Conservation (phyloP, 73 alveolate genomes). For the Stentor coeruleus region DNA sequence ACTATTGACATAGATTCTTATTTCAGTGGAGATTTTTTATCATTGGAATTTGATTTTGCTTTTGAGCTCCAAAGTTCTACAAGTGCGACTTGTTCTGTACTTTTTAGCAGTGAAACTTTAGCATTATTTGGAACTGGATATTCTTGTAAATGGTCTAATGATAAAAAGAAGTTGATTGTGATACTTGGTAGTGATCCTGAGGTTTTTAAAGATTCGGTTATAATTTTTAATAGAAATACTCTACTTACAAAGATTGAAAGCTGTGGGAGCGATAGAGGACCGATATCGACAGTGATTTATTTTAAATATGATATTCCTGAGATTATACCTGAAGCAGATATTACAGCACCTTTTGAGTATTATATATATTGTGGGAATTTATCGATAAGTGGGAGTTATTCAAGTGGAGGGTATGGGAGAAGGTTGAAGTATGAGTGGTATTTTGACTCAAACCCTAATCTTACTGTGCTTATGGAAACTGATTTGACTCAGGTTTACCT, state of each 20-base stretch:
- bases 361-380: background rate
- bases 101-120: background rate
- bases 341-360: background rate
- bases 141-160: background rate
- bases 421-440: background rate
- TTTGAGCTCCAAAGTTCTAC: background rate
- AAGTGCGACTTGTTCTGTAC: background rate
- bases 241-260: background rate
- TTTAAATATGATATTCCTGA: background rate
- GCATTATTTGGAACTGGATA: background rate
- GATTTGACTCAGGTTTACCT: background rate
- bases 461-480: background rate
- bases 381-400: background rate
- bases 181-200: background rate
- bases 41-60: background rate
- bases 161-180: background rate
- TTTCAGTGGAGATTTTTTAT: background rate
- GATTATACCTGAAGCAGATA: background rate
- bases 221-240: background rate
- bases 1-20: background rate
- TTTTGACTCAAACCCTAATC: background rate
- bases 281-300: background rate
- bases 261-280: constrained; percentile 14
- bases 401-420: constrained; percentile 4
- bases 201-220: background rate